Evolutionary conservation across 371 early-diverging fungal genomes (phyloP), one percentile per base, ranked within the genome.

Genomic region (Conidiobolus incongruus): DNA sequence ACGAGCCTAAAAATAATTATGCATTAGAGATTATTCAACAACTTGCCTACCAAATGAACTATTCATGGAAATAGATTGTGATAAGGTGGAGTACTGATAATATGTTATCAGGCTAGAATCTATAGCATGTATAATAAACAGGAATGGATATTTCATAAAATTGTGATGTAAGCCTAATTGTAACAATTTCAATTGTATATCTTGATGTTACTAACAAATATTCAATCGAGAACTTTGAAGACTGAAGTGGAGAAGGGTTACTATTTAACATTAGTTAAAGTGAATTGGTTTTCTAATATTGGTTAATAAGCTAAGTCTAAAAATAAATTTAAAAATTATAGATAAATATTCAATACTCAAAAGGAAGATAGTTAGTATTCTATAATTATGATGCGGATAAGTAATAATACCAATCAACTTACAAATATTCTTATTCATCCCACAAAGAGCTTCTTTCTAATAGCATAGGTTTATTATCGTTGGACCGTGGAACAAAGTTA

Each of bases 361-460:
- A 31, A 13, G 6, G 31, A 31, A 31, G 8, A 6, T 8, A 13
- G 31, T 31, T 31, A 31, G 13, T 31, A 31, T 8, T 8, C 13
- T 31, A 8, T 6, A 31, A 31, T 13, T 8, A 31, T 6, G 6
- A 31, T 8, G 31, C 13, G 31, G 31, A 31, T 13, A 8, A 31
- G 6, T 6, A 13, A 13, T 13, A 31, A 31, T 31, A 44, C 50
- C 45, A 46, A 43, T 42, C 50, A 62, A 58, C 55, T 58, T 54
- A 58, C 63, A 59, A 62, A 69, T 63, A 53, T 60, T 62, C 52
- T 61, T 43, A 50, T 37, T 53, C 48, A 48, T 55, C 62, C 61
- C 52, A 55, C 59, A 55, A 63, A 69, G 65, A 66, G 63, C 61
- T 66, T 50, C 66, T 66, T n/a, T n/a, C n/a, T n/a, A n/a, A 66